Evolutionary conservation across 768 basidiomycete genomes (phyloP), one percentile per base, ranked within the genome.

Genomic region (Exsudoporus frostii): DNA sequence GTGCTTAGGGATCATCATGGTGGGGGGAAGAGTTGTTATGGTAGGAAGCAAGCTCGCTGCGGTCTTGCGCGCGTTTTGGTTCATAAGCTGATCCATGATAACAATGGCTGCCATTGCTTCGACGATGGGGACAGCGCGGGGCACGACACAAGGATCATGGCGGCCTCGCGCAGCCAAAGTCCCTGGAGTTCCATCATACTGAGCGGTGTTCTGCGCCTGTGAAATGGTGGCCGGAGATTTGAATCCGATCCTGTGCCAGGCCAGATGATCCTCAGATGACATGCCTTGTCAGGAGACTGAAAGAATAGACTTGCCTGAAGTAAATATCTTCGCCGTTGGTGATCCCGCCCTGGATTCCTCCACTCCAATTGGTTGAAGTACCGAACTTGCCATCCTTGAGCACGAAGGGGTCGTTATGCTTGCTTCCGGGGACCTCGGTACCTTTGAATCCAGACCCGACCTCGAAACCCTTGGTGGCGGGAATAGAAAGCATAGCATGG

Each of bases 161-260:
- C 97, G 80, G 13, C 97, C 97, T 30, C 92, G 81, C 34, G 97
- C 90, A 13, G 93, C 93, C 48, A 99, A 81, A 36, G 80, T 81
- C 24, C 97, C 97, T 1, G 83, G 76, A 10, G 91, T 90, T 27
- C 97, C 97, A 66, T 97, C 86, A 70, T 99, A 99, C 70, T 90
- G 88, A 11, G 88, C 92, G 24, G 97, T 99, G 44, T 77, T 69
- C 72, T 99, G 97, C 27, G 84, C 76, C 69, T 91, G 93, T 22
- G 93, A 90, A 68, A 99, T 99, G 50, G 97, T 99, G 43, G 97
- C 97, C 50, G 97, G 97, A 17, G 92, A 92, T 75, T 99, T 99
- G 83, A 99, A 99, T 10, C 90, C 95, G 61, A 98, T 80, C 52
- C 94, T 97, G 49, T 38, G 49, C 1, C 20, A 49, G n/a, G 40